Base-by-base conservation (phyloP, 23 red algal species). In the Chondrus crispus region DNA sequence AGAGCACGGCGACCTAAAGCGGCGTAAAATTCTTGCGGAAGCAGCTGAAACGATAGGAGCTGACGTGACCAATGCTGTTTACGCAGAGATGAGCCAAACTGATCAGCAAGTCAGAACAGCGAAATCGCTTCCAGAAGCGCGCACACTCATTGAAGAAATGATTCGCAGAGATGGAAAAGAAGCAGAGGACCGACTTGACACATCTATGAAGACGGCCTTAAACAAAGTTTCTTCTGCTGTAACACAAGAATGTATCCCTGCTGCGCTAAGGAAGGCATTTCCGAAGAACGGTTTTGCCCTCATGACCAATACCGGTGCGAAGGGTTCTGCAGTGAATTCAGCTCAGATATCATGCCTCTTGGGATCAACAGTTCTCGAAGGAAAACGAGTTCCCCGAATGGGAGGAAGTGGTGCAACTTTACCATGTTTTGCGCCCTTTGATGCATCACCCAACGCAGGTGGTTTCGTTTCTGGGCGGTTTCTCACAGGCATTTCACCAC, bases 231-330 rank as follows among this genome's bases (percentile, higher is more conserved):
- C 93, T 35, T 95, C 94, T 18, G 26, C 62, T 41, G 91, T 99
- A 53, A 71, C 95, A 19, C 79, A 95, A 51, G 77, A 72, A 47
- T 99, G 97, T 68, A 45, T 99, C 39, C 93, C 94, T 0, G 40
- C 39, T 0, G 74, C 75, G 6, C 76, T 94, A n/a, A 69, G 58
- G 19, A 95, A 98, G 50, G 76, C 62, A 13, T 99, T 99, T 78
- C 97, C 97, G 10, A 26, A 5, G 22, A 99, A 99, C 58, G 97
- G 97, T 35, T 99, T 99, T 53, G 19, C 81, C 5, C 89, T 99
- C 28, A 99, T 99, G 97, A 99, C 97, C 28, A 94, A 68, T 52
- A 99, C 91, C 20, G 97, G 97, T 10, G 97, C 97, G 20, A 99
- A 99, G 81, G 97, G 97, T 0, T 85, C 74, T 4, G 82, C 89